Base-by-base conservation (phyloP, 768 basidiomycete genomes). In the Porphyrellus cyaneotinctus region DNA sequence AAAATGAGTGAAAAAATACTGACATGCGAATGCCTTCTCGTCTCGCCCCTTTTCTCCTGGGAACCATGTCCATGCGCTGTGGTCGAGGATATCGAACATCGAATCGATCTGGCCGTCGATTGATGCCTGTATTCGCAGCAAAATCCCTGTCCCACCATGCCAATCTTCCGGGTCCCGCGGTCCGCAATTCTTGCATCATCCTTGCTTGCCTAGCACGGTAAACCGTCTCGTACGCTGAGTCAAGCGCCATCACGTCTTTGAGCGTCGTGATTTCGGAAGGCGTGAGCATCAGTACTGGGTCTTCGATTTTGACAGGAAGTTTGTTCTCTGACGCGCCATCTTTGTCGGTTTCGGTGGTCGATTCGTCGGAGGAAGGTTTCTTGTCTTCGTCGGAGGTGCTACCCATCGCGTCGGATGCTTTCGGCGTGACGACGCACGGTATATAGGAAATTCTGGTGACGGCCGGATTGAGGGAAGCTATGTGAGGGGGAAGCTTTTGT, bases 21-120 rank as follows among this genome's bases (percentile, higher is more conserved):
- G 64, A 94, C 90, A 91, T 74, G 67, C 77, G 82, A 62, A 91
- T 68, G 20, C 87, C 87, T 64, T 89, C 87, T 45, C 86, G 74
- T 62, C 74, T 79, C 20, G 79, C 77, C 13, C 71, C 69, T 65
- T 83, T 83, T 64, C 74, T 77, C 58, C 76, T 72, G 61, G 74
- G 71, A 31, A 56, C 62, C 51, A 64, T 65, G 23, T 61, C 67
- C 1, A 41, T 58, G 57, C 62, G 71, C 58, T 39, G 77, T 72
- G 72, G 78, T 75, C 71, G 72, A 35, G 82, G 80, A 71, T 81
- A 83, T 20, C 78, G 59, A 31, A 82, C 76, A 53, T 82, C 79
- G 62, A 89, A 82, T 43, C 64, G 66, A 60, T 69, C 67, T 4
- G 63, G 65, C 6, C 67, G 61, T 41, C 69, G 47, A 15, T 59